Percentiles rank a stretch among this genome's conserved stretches.
phyloP scores from a whole-genome alignment of 768 basidiomycete species.

The Suillus hirtellus region DNA sequence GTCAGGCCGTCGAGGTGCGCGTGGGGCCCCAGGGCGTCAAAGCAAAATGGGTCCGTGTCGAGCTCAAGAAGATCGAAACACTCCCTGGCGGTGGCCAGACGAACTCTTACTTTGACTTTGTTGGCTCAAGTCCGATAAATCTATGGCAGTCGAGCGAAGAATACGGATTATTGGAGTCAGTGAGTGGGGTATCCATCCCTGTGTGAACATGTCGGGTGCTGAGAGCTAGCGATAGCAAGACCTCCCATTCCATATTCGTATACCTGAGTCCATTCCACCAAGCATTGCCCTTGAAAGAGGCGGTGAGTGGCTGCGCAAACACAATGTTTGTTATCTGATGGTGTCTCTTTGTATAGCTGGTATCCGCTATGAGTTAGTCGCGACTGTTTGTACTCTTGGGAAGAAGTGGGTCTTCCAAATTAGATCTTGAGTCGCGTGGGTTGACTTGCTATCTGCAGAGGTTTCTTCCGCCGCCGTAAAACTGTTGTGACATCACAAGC shows the following conservation, averaged over 20 bases:
- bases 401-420: conserved; percentile 60
- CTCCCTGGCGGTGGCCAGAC: conserved; percentile 68
- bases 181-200: conserved; percentile 32
- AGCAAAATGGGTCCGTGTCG: conserved; percentile 90
- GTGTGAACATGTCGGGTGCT: conserved; percentile 7
- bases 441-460: conserved; percentile 42
- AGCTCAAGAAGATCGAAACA: conserved; percentile 88
- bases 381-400: conserved; percentile 80
- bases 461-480: conserved; percentile 81
- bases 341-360: conserved; percentile 54
- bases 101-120: conserved; percentile 76
- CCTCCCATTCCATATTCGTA: conserved; percentile 85
- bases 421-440: background rate
- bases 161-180: conserved; percentile 66
- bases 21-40: conserved; percentile 73
- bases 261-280: conserved; percentile 91
- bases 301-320: conserved; percentile 41
- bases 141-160: conserved; percentile 83
- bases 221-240: conserved; percentile 58
- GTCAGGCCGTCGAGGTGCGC: conserved; percentile 83
- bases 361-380: conserved; percentile 88
- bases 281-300: conserved; percentile 77
- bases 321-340: background rate
- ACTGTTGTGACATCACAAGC: conserved; percentile 65
- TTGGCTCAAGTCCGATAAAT: conserved; percentile 79